Evolutionary conservation across 805 yeast species (phyloP), one percentile per base, ranked within the genome.

Genomic region (Candida schatavii): DNA sequence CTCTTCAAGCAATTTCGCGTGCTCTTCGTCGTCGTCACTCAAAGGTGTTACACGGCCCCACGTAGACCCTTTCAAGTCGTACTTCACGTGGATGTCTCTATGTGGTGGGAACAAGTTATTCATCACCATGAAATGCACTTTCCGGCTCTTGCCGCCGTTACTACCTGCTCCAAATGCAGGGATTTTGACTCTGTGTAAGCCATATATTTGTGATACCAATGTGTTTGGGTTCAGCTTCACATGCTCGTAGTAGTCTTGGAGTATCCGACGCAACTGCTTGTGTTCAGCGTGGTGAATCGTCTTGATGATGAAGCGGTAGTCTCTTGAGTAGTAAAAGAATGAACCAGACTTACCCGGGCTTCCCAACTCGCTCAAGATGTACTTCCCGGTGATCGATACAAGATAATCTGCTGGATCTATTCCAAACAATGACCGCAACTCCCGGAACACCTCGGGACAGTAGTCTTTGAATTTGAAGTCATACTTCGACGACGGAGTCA

Each of bases 331-430:
- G 68, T 93, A 93, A 59, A 93, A 93, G 57, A 91, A 91, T 0
- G 97, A 88, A 0, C 99, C 99, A 55, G 95, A 85, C 61, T 93
- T 93, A 3, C 99, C 99, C 0, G 98, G 97, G 1, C 97, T 89
- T 17, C 91, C 95, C 49, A 89, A 70, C 64, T 91, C 97, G 21
- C 93, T 85, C 29, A 93, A 75, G 47, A 93, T 86, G 57, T 91
- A 91, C 61, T 89, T 89, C 17, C 97, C 91, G 0, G 98, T 91
- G 50, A 93, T 73, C 0, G 97, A 88, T 52, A 91, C 82, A 42
- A 93, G 72, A 61, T 95, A 93, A 61, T 95, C 99, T 0, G 97
- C 98, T 2, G 96, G 96, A 56, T 93, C 98, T 22, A 93, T 73
- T 11, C 90, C 89, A 67, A 95, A 93, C 32, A 80, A 56, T 4